Percentiles rank a stretch among this genome's conserved stretches.
Evolutionary conservation across 2,329 filamentous ascomycete species (phyloP).

Genomic region (Aspergillus hortae): DNA sequence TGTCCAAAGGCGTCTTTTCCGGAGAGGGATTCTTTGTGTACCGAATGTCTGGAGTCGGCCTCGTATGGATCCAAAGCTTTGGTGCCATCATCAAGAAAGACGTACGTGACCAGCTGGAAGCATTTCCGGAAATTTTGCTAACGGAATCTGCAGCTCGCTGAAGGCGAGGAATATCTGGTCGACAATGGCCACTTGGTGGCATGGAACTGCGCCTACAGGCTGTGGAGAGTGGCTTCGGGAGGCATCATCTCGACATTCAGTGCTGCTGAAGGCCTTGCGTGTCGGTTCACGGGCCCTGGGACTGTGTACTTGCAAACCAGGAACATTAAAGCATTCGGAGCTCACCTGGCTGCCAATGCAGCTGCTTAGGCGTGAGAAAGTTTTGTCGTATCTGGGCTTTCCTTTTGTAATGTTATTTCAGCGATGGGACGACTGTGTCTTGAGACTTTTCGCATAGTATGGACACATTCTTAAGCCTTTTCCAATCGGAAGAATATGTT

Average conservation of each 20-base stretch:
- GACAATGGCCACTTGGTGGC: slow-evolving; percentile 92
- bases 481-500: too few relatives aligned
- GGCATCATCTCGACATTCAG: slow-evolving; percentile 86
- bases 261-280: slow-evolving; percentile 83
- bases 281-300: slow-evolving; percentile 87
- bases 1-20: too few relatives aligned
- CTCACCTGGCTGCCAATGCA: slow-evolving; percentile 48
- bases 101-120: slow-evolving; percentile 50
- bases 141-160: slow-evolving; percentile 31
- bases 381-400: background rate
- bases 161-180: slow-evolving; percentile 82
- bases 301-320: slow-evolving; percentile 91
- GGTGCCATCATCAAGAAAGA: slow-evolving; percentile 95
- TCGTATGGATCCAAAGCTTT: slow-evolving; percentile 89
- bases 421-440: background rate
- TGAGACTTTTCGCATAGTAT: background rate
- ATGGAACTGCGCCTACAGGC: slow-evolving; percentile 92
- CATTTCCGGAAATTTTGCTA: background rate
- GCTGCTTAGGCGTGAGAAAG: slow-evolving; percentile 12
- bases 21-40: too few relatives aligned
- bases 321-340: slow-evolving; percentile 65
- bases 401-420: background rate
- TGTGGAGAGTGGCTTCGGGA: slow-evolving; percentile 85
- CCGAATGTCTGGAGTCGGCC: too few relatives aligned
- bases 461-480: too few relatives aligned